These are phyloP conservation scores for Neonectria magnoliae DNA, from an alignment of 2,329 filamentous ascomycete genomes.

Conservation along the genomic window DNA sequence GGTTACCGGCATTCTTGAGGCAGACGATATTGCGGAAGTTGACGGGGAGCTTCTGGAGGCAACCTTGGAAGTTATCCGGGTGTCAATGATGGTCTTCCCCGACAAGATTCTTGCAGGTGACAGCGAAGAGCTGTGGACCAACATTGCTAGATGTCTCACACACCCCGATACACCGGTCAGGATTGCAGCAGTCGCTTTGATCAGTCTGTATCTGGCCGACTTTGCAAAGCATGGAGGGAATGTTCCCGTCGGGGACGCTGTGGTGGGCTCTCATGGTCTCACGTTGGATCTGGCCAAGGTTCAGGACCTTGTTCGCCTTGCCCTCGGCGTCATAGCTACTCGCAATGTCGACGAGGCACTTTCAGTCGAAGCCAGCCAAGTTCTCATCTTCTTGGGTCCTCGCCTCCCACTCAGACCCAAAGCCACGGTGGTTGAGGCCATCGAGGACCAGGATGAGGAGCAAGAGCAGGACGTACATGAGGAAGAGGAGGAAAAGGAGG, in stretches of 20 bases:
- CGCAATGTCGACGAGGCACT: constrained; percentile 75
- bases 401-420: constrained; percentile 53
- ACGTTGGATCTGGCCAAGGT: constrained; percentile 72
- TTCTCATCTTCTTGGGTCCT: constrained; percentile 82
- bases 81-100: constrained; percentile 74
- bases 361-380: constrained; percentile 81
- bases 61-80: constrained; percentile 74
- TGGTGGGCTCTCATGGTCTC: constrained; percentile 78
- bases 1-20: constrained; percentile 62
- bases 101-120: constrained; percentile 68
- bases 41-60: constrained; percentile 81
- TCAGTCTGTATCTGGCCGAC: constrained; percentile 82
- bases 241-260: constrained; percentile 62
- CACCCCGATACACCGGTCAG: constrained; percentile 81
- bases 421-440: constrained; percentile 56
- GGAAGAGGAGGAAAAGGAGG: constrained; percentile 55
- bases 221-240: constrained; percentile 70
- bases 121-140: constrained; percentile 75
- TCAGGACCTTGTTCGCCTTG: constrained; percentile 63
- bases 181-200: constrained; percentile 76
- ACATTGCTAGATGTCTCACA: constrained; percentile 73
- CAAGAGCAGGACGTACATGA: constrained; percentile 53
- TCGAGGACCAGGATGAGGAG: constrained; percentile 46
- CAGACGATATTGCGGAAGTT: constrained; percentile 61
- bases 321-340: constrained; percentile 66